These are phyloP conservation scores for Goniomonas avonlea DNA, from an alignment of 78 protist species.

Conservation along the genomic window DNA sequence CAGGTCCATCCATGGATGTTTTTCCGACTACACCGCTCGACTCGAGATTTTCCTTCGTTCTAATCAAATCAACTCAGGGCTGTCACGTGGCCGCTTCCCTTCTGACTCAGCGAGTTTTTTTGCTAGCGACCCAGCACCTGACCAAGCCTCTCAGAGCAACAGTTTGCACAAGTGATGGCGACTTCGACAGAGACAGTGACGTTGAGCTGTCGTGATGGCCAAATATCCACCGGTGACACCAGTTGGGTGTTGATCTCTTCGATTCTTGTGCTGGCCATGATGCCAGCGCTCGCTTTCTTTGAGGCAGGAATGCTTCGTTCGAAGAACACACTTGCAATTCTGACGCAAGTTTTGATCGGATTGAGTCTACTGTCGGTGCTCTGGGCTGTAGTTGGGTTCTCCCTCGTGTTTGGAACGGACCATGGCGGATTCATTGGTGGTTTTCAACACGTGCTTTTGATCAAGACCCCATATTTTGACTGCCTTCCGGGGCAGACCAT, in stretches of 20 bases:
- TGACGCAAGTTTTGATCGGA: conserved; percentile 62
- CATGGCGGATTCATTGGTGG: conserved; percentile 60
- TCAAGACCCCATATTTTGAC: conserved; percentile 26
- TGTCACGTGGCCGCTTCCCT: too few species aligned
- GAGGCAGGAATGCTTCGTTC: conserved; percentile 71
- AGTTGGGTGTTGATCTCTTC: not conserved
- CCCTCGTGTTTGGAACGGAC: conserved; percentile 57
- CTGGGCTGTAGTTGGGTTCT: conserved; percentile 70
- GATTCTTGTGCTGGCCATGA: conserved; percentile 46
- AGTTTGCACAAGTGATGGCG: too few species aligned
- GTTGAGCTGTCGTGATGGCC: too few species aligned
- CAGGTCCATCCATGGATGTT: too few species aligned
- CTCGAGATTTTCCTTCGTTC: too few species aligned
- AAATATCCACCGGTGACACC: conserved; percentile 18
- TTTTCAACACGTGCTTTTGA: conserved; percentile 22
- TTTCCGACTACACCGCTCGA: too few species aligned
- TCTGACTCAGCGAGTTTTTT: too few species aligned
- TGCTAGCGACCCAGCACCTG: too few species aligned
- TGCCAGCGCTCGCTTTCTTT: conserved; percentile 74
- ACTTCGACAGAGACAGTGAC: too few species aligned
- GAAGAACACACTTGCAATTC: conserved; percentile 61
- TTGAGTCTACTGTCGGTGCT: conserved; percentile 38
- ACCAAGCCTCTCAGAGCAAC: too few species aligned
- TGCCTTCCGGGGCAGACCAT: conserved; percentile 44
- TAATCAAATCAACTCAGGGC: too few species aligned